Evolutionary conservation across 495 filamentous ascomycete genomes (phyloP).

Genomic region (Physcia stellaris): DNA sequence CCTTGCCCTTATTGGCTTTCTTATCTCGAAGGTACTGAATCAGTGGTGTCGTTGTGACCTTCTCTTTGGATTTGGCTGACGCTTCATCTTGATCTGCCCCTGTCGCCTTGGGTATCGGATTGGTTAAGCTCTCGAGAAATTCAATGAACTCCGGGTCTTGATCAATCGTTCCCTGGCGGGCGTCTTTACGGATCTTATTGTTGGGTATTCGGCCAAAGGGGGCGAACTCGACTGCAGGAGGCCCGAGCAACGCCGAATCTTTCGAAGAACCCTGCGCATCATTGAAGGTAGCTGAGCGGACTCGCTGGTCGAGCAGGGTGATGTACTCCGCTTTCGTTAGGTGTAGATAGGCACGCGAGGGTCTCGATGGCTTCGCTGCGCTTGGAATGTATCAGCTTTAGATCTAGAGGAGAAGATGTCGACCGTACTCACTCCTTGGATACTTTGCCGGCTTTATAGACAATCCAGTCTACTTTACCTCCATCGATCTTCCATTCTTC

Average conservation of each 20-base stretch:
- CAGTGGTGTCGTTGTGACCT: slow-evolving; percentile 69
- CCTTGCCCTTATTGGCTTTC: slow-evolving; percentile 78
- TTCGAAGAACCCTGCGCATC: slow-evolving; percentile 60
- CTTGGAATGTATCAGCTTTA: slow-evolving; percentile 27
- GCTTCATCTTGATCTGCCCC: slow-evolving; percentile 36
- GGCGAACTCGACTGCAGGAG: slow-evolving; percentile 67
- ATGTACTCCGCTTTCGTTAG: slow-evolving; percentile 48
- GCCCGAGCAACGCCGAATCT: slow-evolving; percentile 54
- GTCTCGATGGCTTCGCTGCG: slow-evolving; percentile 61
- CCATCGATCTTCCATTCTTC: slow-evolving; percentile 66
- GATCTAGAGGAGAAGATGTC: not conserved
- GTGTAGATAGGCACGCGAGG: slow-evolving; percentile 67
- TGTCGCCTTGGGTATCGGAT: slow-evolving; percentile 46
- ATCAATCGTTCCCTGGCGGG: slow-evolving; percentile 85
- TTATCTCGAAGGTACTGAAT: slow-evolving; percentile 84
- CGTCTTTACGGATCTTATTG: slow-evolving; percentile 54
- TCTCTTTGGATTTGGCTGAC: slow-evolving; percentile 43
- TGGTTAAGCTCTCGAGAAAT: slow-evolving; percentile 77
- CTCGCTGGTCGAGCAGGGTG: slow-evolving; percentile 45
- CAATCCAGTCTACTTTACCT: slow-evolving; percentile 73
- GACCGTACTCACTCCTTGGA: slow-evolving; percentile 62
- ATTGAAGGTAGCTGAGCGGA: slow-evolving; percentile 50
- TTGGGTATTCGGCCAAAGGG: slow-evolving; percentile 71
- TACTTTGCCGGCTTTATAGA: slow-evolving; percentile 68
- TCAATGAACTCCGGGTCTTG: slow-evolving; percentile 89